phyloP scores from a whole-genome alignment of 768 basidiomycete genomes.

The Nidula microcarpa region DNA sequence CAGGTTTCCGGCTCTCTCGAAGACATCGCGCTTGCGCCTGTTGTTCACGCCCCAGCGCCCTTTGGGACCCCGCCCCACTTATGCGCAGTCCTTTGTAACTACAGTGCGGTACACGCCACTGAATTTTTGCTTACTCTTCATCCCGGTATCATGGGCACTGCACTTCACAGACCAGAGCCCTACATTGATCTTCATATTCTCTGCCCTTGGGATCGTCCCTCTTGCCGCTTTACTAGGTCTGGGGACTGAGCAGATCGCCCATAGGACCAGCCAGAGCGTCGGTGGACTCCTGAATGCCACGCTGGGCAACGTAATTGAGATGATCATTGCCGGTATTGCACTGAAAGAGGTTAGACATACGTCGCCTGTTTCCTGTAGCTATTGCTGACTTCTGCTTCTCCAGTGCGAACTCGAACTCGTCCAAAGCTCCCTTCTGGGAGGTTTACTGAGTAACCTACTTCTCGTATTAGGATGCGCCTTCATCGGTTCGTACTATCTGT shows the following conservation, averaged over 20 bases:
- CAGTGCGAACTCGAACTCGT: constrained; percentile 52
- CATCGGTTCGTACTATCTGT: constrained; percentile 71
- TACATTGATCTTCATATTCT: constrained; percentile 45
- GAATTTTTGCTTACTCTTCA: constrained; percentile 44
- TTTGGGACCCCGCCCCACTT: constrained; percentile 31
- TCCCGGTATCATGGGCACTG: constrained; percentile 48
- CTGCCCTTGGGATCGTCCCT: constrained; percentile 46
- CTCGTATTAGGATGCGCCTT: constrained; percentile 81
- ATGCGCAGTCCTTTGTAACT: constrained; percentile 25
- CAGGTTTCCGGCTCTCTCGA: constrained; percentile 7
- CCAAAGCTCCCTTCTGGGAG: constrained; percentile 49
- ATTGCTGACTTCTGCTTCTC: constrained; percentile 6
- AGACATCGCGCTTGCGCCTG: constrained; percentile 18
- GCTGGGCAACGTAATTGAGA: constrained; percentile 48
- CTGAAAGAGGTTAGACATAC: constrained; percentile 25
- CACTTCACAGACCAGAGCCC: constrained; percentile 41
- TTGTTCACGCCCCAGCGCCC: constrained; percentile 26
- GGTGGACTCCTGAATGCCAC: constrained; percentile 54
- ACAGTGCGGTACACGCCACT: constrained; percentile 28
- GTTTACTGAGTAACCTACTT: constrained; percentile 67
- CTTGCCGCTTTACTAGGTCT: constrained; percentile 48
- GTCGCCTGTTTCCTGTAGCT: not conserved
- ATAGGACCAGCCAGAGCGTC: constrained; percentile 43
- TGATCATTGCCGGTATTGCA: constrained; percentile 47
- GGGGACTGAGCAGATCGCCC: constrained; percentile 50